Evolutionary conservation across 2,329 filamentous ascomycete species (phyloP).

Genomic region (Sporothrix brasiliensis): DNA sequence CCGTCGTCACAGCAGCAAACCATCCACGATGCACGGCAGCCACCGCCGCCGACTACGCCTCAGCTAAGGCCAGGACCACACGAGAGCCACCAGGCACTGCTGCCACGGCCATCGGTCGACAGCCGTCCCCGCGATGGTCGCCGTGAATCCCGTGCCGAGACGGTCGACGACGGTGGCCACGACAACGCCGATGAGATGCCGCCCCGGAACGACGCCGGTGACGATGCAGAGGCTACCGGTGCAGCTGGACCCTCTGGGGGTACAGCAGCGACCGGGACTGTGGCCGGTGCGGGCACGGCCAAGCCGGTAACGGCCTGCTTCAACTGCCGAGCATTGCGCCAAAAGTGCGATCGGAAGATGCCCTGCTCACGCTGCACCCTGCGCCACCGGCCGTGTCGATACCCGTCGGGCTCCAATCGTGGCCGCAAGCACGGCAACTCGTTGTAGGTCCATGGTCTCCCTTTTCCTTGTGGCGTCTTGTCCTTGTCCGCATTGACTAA

Average conservation of each 20-base stretch:
- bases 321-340: constrained; percentile 35
- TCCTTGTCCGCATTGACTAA: background rate
- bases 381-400: constrained; percentile 34
- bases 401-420: constrained; percentile 35
- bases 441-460: constrained; percentile 26
- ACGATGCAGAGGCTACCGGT: background rate
- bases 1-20: background rate
- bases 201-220: background rate
- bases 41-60: background rate
- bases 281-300: constrained; percentile 10
- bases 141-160: background rate
- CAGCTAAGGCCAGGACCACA: constrained; percentile 4
- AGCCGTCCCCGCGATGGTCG: background rate
- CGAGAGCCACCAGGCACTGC: constrained; percentile 1
- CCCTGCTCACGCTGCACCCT: constrained; percentile 34
- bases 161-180: background rate
- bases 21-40: constrained; percentile 1
- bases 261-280: background rate
- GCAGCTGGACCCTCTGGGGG: background rate
- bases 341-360: constrained; percentile 36
- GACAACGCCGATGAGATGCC: background rate
- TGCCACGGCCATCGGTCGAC: background rate
- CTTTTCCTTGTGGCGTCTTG: background rate
- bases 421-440: constrained; percentile 38
- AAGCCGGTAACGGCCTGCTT: constrained; percentile 36